These are phyloP conservation scores for Holtermanniella nyarrowii DNA, from an alignment of 768 basidiomycete genomes.

Conservation along the genomic window DNA sequence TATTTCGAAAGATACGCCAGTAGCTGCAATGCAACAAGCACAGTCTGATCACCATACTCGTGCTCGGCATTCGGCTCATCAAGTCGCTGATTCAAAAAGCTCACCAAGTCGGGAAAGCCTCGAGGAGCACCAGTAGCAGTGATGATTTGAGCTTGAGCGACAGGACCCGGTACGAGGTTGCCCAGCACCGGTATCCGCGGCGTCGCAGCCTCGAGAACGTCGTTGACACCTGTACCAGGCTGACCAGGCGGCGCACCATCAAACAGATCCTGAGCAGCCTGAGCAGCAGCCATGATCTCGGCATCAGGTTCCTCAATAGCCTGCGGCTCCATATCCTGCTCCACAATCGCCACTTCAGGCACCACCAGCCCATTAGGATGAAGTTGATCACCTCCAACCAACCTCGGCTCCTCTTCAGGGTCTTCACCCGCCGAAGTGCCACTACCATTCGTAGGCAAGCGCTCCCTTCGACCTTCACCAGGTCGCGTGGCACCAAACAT, in stretches of 20 bases:
- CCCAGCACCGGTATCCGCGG: too few species aligned
- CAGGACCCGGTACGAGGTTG: constrained; percentile 8
- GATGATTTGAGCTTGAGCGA: constrained; percentile 28
- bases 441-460: constrained; percentile 10
- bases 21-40: constrained; percentile 78
- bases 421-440: constrained; percentile 33
- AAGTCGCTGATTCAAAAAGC: constrained; percentile 31
- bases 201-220: constrained; percentile 18
- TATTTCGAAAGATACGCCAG: constrained; percentile 96
- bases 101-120: constrained; percentile 37
- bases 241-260: constrained; percentile 75
- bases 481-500: not conserved
- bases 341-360: constrained; percentile 35
- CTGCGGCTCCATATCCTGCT: constrained; percentile 60
- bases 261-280: constrained; percentile 28
- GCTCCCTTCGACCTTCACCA: constrained; percentile 6
- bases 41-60: constrained; percentile 81
- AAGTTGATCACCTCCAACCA: constrained; percentile 10
- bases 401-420: constrained; percentile 31
- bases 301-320: constrained; percentile 68
- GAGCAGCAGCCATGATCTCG: constrained; percentile 55
- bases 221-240: constrained; percentile 53
- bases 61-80: constrained; percentile 27
- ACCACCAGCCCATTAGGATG: constrained; percentile 21
- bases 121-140: constrained; percentile 40